Evolutionary conservation across 2,329 filamentous ascomycete species (phyloP).

Genomic region (Aspergillus sp.): DNA sequence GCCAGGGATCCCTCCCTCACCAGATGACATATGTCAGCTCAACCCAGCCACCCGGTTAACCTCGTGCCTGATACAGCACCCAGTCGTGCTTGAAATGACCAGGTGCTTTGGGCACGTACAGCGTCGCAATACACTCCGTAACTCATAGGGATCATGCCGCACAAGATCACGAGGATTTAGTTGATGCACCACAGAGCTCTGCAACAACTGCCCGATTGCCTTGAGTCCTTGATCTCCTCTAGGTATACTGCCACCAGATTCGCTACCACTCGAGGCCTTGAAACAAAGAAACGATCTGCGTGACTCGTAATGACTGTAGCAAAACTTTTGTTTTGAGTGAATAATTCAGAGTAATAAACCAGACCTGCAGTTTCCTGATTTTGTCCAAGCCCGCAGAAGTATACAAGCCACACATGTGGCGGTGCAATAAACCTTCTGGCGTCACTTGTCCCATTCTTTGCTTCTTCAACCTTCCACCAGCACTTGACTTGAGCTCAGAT

Average conservation of each 20-base stretch:
- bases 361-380: not conserved
- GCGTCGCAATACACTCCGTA: constrained; percentile 3
- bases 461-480: not conserved
- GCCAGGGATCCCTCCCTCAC: not conserved
- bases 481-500: not conserved
- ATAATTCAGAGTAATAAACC: not conserved
- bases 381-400: not conserved
- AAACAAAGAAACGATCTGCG: not conserved
- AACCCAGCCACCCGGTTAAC: constrained; percentile 1
- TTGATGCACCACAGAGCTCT: constrained; percentile 2
- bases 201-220: not conserved
- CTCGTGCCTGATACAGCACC: not conserved
- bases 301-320: not conserved
- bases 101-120: constrained; percentile 17
- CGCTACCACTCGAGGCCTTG: not conserved
- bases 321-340: not conserved
- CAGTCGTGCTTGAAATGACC: constrained; percentile 5
- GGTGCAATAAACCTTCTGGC: not conserved
- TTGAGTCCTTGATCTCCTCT: not conserved
- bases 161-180: not conserved
- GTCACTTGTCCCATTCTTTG: constrained; percentile 9
- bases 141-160: not conserved
- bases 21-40: not conserved
- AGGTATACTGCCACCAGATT: not conserved
- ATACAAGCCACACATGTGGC: constrained; percentile 12